These are phyloP conservation scores for Blastosporella zonata DNA, from an alignment of 1,284 basidiomycete species.

Conservation along the genomic window DNA sequence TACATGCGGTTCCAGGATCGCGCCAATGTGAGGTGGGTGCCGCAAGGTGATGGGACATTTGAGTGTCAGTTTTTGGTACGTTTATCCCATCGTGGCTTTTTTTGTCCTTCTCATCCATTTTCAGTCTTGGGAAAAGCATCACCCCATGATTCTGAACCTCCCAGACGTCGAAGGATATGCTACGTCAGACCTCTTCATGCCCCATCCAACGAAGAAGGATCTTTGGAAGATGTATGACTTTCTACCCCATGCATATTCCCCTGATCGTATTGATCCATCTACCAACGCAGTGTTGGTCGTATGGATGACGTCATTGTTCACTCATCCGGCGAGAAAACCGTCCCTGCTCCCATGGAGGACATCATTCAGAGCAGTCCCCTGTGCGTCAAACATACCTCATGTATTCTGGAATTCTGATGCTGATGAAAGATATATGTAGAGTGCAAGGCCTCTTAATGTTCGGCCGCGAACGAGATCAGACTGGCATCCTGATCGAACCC, in stretches of 20 bases:
- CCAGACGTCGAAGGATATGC: constrained; percentile 6
- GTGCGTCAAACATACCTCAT: constrained; percentile 17
- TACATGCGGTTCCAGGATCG: constrained; percentile 28
- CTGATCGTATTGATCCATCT: background rate
- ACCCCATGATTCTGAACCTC: background rate
- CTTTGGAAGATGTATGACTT: constrained; percentile 26
- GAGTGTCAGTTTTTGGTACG: constrained; percentile 38
- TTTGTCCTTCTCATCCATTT: background rate
- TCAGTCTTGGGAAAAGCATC: background rate
- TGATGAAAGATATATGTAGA: constrained; percentile 16
- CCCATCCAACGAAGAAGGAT: background rate
- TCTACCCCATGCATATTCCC: background rate
- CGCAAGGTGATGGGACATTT: constrained; percentile 38
- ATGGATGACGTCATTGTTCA: constrained; percentile 38
- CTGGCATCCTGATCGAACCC: constrained; percentile 41
- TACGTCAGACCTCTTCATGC: constrained; percentile 1
- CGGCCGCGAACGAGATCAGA: constrained; percentile 34
- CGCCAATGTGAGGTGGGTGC: constrained; percentile 30
- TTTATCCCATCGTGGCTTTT: background rate
- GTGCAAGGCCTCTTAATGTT: constrained; percentile 37
- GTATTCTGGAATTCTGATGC: background rate
- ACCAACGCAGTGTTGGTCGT: constrained; percentile 28
- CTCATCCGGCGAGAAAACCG: constrained; percentile 38
- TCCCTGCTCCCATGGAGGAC: constrained; percentile 36
- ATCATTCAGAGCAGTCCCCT: constrained; percentile 26